Evolutionary conservation across 2,329 filamentous ascomycete genomes (phyloP), one percentile per base, ranked within the genome.

Genomic region (Colletotrichum simmondsii): DNA sequence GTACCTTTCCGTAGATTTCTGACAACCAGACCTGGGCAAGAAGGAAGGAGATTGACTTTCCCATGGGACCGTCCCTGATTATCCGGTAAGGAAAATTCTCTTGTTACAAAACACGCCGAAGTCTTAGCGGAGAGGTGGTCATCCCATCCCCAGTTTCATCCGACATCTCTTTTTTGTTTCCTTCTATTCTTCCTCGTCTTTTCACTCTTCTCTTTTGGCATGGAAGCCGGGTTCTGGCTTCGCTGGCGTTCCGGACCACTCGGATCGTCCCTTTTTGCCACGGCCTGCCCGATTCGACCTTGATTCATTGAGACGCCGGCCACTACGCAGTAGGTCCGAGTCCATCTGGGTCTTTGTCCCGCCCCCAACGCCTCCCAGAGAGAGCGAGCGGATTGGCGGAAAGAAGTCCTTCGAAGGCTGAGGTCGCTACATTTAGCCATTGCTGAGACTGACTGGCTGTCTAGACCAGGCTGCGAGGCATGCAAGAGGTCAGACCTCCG

Each of bases 251-350:
- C 71, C 65, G 74, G 68, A 49, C 73, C 76, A 75, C 65, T 73
- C 73, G 76, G 71, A 69, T 76, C 73, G 65, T 68, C 57, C 56
- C 61, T 57, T 62, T 65, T 62, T 71, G 76, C 75, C 75, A 76
- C 76, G 76, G 76, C 68, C 71, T 71, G 69, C 63, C 76, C 75
- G 76, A 75, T 59, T 73, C 46, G 62, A 53, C 22, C 71, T 54
- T 63, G 71, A 64, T 57, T 72, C 70, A 70, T 56, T 72, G 60
- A 70, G 61, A 65, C 53, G 53, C 26, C 60, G 66, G 8, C n/a
- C 61, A 14, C n/a, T 28, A 24, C 28, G 28, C 28, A 28, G 24
- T 19, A 35, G 46, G 46, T 56, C 66, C 66, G 66, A 72, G 60
- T 61, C 46, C 54, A 46, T 28, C 60, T 70, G 66, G 54, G 32